Evolutionary conservation across 495 filamentous ascomycete genomes (phyloP), one percentile per base, ranked within the genome.

Genomic region (Tuber umbilicatum): DNA sequence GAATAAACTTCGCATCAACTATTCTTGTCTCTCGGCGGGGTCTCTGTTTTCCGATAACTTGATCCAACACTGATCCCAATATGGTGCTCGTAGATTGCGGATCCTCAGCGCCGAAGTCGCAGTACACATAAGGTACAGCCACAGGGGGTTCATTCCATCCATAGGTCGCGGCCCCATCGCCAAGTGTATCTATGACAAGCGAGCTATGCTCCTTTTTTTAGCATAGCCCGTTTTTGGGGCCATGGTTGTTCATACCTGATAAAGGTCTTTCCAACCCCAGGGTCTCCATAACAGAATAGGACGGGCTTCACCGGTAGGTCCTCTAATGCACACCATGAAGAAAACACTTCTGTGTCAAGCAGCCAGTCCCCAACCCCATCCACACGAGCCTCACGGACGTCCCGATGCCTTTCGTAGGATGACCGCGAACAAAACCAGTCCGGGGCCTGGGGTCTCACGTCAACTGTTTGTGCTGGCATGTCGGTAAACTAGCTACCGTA

Each of bases 11-110:
- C 45, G n/a, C n/a, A n/a, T n/a, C n/a, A n/a, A n/a, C n/a, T n/a
- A n/a, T 7, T 9, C 21, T n/a, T 0, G 0, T 9, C 21, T 50
- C 2, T 21, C 0, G 1, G 0, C 5, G 45, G 45, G 45, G n/a
- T n/a, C 21, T 9, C 21, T 9, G 21, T 1, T 1, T 4, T 50
- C 45, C 21, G 5, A 50, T 6, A 23, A 50, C 45, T 21, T 50
- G 45, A 2, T 5, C 7, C 23, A 50, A n/a, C 21, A 50, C 21
- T 1, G 45, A 50, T 23, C 45, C 45, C 21, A 50, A 50, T 23
- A 50, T 9, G 10, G 5, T n/a, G 45, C 45, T 50, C 6, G 5
- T 5, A 1, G 45, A 23, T 50, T 50, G 45, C 45, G 4, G 4
- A 50, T 5, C 9, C 45, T 3, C 5, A 50, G 45, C 5, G 7